Base-by-base conservation (phyloP, 768 basidiomycete genomes). In the Leucogyrophana mollusca region DNA sequence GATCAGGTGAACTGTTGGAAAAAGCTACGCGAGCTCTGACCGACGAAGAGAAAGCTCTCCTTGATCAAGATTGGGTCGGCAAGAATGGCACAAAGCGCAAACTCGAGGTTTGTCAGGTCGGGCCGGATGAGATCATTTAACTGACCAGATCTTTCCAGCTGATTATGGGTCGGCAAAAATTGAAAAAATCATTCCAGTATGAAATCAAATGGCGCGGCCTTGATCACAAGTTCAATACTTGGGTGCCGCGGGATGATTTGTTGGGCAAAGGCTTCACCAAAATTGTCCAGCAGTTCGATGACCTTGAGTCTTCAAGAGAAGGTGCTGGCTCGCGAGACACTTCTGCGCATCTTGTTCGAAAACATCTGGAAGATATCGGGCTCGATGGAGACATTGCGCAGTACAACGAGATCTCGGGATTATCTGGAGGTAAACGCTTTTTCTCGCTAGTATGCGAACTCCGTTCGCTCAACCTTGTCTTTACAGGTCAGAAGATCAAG, bases 311-410 rank as follows among this genome's bases (percentile, higher is more conserved):
- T 1, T 96, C 94, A 3, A 74, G 95, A 55, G 94, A 98, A 68
- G 94, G 94, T 50, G 93, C 95, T 46, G 95, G 94, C 40, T 73
- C 86, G 23, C 83, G 93, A 34, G 94, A 98, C 55, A 95, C 93
- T 4, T 70, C 84, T 27, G 80, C 81, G 13, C 77, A 83, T 56
- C 71, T 90, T 38, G 89, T 97, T 38, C 80, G 94, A 54, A 91
- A 94, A 68, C 91, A 94, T 56, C 71, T 98, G 37, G 93, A 96
- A 67, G 94, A 94, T 55, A 91, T 98, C 54, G 95, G 94, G 27
- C 76, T 98, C 32, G 92, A 97, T 69, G 94, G 94, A 34, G 92
- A 97, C 71, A 97, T 97, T 50, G 94, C 94, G 9, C 92, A 96
- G 68, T 97, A 98, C 70, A 95, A 96, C 60, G 94, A 98, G 70